Conservation (phyloP, 495 filamentous ascomycete species). For the Aspergillus mulundensis region DNA sequence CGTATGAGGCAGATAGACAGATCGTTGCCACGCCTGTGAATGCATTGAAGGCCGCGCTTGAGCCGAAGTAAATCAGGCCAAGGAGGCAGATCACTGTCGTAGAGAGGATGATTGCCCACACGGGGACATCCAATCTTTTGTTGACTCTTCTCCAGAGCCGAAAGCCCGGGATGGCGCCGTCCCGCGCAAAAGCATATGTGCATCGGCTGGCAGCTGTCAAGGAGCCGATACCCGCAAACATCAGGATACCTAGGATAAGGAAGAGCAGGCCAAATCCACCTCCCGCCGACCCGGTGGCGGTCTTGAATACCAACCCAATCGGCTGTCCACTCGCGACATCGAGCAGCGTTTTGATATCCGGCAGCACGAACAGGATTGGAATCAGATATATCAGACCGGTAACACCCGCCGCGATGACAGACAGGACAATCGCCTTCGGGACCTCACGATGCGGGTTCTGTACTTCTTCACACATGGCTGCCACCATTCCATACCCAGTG, state of each 20-base stretch:
- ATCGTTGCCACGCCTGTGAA: constrained; percentile 66
- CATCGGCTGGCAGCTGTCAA: constrained; percentile 72
- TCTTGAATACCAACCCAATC: constrained; percentile 34
- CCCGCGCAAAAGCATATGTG: constrained; percentile 71
- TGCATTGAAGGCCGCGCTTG: constrained; percentile 58
- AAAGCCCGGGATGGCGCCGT: constrained; percentile 63
- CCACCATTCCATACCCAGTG: constrained; percentile 55
- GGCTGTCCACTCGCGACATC: constrained; percentile 56
- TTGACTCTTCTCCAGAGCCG: constrained; percentile 58
- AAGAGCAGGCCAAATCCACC: constrained; percentile 72
- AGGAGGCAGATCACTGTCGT: constrained; percentile 51
- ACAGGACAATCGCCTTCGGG: constrained; percentile 67
- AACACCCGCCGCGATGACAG: constrained; percentile 62
- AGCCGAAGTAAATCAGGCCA: constrained; percentile 61
- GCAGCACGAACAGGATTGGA: constrained; percentile 65
- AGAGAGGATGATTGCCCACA: constrained; percentile 55
- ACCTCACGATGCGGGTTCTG: constrained; percentile 64
- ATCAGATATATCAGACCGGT: constrained; percentile 68
- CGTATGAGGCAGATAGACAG: constrained; percentile 59
- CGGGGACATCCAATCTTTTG: constrained; percentile 51
- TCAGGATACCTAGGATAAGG: constrained; percentile 66
- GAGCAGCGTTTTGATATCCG: constrained; percentile 45
- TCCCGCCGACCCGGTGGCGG: constrained; percentile 31
- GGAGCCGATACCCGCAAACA: constrained; percentile 67
- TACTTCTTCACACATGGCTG: constrained; percentile 65